Conservation (phyloP, 73 alveolate genomes). For the Paramecium sonneborni region DNA sequence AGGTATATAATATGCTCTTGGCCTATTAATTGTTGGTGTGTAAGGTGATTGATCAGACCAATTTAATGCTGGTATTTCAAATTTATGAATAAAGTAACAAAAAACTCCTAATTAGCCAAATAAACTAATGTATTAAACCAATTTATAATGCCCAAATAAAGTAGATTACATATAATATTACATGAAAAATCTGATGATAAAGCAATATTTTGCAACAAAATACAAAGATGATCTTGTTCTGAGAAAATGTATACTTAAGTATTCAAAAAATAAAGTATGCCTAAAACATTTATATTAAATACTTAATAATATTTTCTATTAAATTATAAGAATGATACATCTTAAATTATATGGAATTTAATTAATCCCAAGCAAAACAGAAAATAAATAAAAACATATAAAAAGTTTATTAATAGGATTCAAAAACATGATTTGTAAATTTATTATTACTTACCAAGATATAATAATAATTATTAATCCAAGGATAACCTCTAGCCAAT, state of each 20-base stretch:
- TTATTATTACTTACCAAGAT: background rate
- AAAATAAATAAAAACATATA: conserved; percentile 34
- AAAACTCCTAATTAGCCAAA: conserved; percentile 12
- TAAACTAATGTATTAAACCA: background rate
- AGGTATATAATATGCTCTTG: conserved; percentile 55
- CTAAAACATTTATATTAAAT: background rate
- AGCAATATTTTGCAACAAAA: conserved; percentile 33
- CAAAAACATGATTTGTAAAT: background rate
- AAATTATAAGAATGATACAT: conserved; percentile 35
- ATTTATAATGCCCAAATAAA: conserved; percentile 37
- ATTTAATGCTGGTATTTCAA: conserved; percentile 60
- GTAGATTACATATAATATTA: background rate
- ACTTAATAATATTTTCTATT: conserved; percentile 49
- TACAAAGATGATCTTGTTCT: conserved; percentile 59
- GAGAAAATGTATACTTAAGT: conserved; percentile 23
- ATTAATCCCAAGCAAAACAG: background rate
- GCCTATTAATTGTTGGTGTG: conserved; percentile 61
- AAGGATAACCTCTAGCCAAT: conserved; percentile 54
- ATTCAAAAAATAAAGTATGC: conserved; percentile 27
- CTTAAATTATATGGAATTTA: background rate
- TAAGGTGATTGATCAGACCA: conserved; percentile 50
- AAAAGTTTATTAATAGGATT: conserved; percentile 25
- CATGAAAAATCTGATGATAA: background rate
- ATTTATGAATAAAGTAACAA: background rate
- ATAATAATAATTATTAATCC: conserved; percentile 32